These are phyloP conservation scores for Boletus tylopilopsis DNA, from an alignment of 768 basidiomycete species.

Conservation along the genomic window DNA sequence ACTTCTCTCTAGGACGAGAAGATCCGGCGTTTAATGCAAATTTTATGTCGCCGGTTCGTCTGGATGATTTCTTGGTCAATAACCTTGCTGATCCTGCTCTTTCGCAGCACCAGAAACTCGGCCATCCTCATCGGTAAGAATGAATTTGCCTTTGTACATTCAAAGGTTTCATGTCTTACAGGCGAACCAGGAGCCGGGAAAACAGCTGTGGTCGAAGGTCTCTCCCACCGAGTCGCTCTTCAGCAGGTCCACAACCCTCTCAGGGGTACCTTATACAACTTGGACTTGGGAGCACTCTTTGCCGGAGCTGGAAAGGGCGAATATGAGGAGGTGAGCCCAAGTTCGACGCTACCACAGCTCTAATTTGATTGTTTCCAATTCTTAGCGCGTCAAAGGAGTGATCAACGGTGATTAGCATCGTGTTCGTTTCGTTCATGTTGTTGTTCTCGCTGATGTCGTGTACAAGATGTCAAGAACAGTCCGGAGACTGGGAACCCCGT, in stretches of 20 bases:
- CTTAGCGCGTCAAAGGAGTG: background rate
- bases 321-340: background rate
- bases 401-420: background rate
- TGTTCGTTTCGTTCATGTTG: too few species aligned
- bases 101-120: background rate
- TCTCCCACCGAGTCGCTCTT: background rate
- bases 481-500: background rate
- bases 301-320: background rate
- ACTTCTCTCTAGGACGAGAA: background rate
- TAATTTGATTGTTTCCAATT: background rate
- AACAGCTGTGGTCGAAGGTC: background rate
- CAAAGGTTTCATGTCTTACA: background rate
- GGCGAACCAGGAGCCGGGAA: background rate
- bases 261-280: background rate
- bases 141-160: background rate
- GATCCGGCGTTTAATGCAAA: background rate
- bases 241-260: background rate
- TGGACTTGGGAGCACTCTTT: background rate
- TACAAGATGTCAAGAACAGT: background rate
- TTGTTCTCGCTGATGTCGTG: background rate
- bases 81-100: background rate
- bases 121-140: background rate
- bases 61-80: background rate
- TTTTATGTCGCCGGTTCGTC: background rate
- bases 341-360: background rate